phyloP scores from a whole-genome alignment of 108 stramenopile species.

The Bacterosira constricta region DNA sequence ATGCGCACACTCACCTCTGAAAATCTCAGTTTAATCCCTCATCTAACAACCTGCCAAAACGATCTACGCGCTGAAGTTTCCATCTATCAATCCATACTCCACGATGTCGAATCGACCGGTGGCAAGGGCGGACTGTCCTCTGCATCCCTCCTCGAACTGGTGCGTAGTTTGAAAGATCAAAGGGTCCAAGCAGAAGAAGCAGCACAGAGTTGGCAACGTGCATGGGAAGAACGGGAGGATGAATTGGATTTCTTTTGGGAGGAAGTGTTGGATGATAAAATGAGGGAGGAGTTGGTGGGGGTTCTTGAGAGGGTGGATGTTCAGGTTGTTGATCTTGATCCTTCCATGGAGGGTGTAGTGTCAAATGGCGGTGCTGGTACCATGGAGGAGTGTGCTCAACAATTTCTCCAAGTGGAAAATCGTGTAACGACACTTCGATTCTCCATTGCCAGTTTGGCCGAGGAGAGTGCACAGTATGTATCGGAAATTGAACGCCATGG shows the following conservation, averaged over 20 bases:
- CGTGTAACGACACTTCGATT: conserved; percentile 56
- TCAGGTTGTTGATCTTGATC: background rate
- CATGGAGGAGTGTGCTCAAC: conserved; percentile 11
- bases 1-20: conserved; percentile 26
- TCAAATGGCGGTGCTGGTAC: background rate
- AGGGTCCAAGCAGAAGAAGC: conserved; percentile 47
- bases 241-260: conserved; percentile 64
- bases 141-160: conserved; percentile 68
- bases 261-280: conserved; percentile 39
- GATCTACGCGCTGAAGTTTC: conserved; percentile 77
- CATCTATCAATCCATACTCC: conserved; percentile 69
- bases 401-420: conserved; percentile 36
- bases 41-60: conserved; percentile 71
- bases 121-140: conserved; percentile 57
- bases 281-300: conserved; percentile 22
- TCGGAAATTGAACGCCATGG: conserved; percentile 72
- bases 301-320: conserved; percentile 20
- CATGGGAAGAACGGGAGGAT: conserved; percentile 60
- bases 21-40: conserved; percentile 32
- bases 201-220: conserved; percentile 36
- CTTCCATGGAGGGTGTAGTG: background rate
- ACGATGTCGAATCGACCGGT: conserved; percentile 22
- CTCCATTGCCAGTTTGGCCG: conserved; percentile 76
- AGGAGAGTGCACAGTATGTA: conserved; percentile 62
- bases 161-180: conserved; percentile 61